Evolutionary conservation across 257 asterid species (phyloP).

Genomic region (Solanum rostratum): DNA sequence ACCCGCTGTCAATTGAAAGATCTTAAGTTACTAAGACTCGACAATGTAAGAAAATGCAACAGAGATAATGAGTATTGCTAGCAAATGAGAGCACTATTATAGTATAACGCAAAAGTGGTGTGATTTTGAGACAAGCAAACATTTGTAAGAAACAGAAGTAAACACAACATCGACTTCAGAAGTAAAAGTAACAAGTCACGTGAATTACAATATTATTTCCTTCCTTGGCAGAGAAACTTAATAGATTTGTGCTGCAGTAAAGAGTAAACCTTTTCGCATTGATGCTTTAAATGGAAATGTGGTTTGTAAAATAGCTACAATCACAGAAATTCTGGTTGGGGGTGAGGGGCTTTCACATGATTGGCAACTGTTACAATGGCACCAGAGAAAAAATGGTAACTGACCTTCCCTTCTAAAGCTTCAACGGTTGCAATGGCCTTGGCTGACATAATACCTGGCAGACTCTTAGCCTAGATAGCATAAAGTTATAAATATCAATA

Average conservation of each 20-base stretch:
- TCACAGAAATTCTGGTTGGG: background rate
- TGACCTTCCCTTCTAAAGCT: conserved; percentile 86
- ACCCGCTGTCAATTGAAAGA: conserved; percentile 42
- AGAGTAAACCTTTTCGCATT: background rate
- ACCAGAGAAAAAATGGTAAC: conserved; percentile 12
- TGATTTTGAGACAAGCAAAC: background rate
- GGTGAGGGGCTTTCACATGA: background rate
- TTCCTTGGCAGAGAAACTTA: background rate
- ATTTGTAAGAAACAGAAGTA: background rate
- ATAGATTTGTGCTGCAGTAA: background rate
- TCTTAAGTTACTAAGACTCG: background rate
- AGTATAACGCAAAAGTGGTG: background rate
- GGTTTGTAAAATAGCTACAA: background rate
- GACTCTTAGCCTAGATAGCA: conserved; percentile 56
- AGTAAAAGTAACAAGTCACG: background rate
- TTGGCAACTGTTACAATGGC: background rate
- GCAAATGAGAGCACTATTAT: background rate
- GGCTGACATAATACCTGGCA: conserved; percentile 52
- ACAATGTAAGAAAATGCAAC: background rate
- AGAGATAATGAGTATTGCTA: background rate
- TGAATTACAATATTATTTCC: background rate
- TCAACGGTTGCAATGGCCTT: conserved; percentile 59
- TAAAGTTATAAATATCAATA: background rate
- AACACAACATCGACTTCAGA: background rate
- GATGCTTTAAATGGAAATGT: background rate